phyloP scores from a whole-genome alignment of 2,329 filamentous ascomycete species.

The Lachnum nothofagi region DNA sequence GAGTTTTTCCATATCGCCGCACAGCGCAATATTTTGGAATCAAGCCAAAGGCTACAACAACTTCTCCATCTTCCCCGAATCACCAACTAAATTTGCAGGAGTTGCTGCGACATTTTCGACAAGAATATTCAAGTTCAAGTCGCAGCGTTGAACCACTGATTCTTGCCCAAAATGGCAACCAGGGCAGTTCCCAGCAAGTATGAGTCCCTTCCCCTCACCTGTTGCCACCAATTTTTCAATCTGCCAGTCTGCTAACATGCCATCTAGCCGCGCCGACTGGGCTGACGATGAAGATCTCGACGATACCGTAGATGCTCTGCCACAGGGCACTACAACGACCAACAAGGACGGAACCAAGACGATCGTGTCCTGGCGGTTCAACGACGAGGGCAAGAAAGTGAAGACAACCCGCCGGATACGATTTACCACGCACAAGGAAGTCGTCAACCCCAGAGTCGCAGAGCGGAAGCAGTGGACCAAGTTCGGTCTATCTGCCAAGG shows the following conservation, averaged over 20 bases:
- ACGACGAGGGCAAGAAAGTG: slow-evolving; percentile 91
- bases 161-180: slow-evolving; percentile 41
- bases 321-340: slow-evolving; percentile 78
- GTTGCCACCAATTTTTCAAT: slow-evolving; percentile 17
- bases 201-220: slow-evolving; percentile 7
- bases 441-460: slow-evolving; percentile 93
- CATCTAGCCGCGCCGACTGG: slow-evolving; percentile 59
- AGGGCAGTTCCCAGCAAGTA: background rate
- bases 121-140: background rate
- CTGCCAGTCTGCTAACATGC: slow-evolving; percentile 18
- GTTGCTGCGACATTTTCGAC: background rate
- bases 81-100: background rate
- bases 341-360: slow-evolving; percentile 99
- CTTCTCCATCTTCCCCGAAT: background rate
- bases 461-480: slow-evolving; percentile 91
- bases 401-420: slow-evolving; percentile 96
- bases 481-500: slow-evolving; percentile 85
- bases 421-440: slow-evolving; percentile 83
- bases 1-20: background rate
- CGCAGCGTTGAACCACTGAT: background rate
- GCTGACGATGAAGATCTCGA: slow-evolving; percentile 86
- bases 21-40: background rate
- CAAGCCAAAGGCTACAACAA: background rate
- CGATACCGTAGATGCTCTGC: slow-evolving; percentile 68
- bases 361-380: slow-evolving; percentile 80